Conservation (phyloP, 106 monocot species). For the Dactylorhiza incarnata region DNA sequence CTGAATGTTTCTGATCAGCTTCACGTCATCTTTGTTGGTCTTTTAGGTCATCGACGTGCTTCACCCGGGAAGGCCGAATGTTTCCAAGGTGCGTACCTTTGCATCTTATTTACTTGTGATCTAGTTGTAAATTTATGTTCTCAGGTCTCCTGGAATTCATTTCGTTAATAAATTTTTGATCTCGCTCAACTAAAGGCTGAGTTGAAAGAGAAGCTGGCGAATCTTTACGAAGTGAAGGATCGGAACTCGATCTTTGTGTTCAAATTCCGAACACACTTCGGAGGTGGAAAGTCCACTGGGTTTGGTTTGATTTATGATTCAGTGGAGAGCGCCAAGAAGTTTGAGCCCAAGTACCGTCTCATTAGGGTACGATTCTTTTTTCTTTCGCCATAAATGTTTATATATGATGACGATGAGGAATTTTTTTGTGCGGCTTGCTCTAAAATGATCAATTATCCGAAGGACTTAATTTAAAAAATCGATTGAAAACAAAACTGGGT, state of each 20-base stretch:
- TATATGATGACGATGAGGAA: too few species aligned
- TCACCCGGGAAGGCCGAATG: constrained; percentile 71
- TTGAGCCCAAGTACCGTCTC: constrained; percentile 78
- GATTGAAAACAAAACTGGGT: too few species aligned
- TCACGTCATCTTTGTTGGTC: background rate
- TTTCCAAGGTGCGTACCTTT: constrained; percentile 44
- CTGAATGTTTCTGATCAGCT: background rate
- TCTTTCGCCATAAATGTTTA: background rate
- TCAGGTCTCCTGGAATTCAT: background rate
- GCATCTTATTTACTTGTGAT: background rate
- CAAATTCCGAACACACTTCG: constrained; percentile 81
- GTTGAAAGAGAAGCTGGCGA: constrained; percentile 64
- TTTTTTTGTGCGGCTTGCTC: too few species aligned
- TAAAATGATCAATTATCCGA: too few species aligned
- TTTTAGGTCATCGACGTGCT: constrained; percentile 62
- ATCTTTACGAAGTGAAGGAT: constrained; percentile 73
- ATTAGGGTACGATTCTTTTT: constrained; percentile 43
- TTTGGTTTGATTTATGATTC: constrained; percentile 77
- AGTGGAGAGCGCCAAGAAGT: constrained; percentile 71
- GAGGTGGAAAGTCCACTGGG: constrained; percentile 87
- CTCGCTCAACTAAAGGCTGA: constrained; percentile 32
- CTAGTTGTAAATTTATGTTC: background rate
- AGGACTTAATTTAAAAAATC: too few species aligned
- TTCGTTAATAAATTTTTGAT: background rate
- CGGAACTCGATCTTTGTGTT: constrained; percentile 71